Evolutionary conservation across 495 filamentous ascomycete genomes (phyloP).

Genomic region (Daldinia childiae): DNA sequence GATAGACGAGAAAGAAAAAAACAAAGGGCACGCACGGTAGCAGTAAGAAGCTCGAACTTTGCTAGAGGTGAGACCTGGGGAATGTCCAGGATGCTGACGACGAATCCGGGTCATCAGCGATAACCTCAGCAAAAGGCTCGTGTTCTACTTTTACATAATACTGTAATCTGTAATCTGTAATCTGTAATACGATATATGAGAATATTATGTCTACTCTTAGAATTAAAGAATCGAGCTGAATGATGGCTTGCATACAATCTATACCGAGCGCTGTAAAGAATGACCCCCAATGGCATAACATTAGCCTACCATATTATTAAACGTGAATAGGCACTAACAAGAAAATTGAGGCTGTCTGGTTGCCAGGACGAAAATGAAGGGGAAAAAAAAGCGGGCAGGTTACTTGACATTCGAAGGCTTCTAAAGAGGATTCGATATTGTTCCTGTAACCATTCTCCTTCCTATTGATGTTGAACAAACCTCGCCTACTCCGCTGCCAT

Average conservation of each 20-base stretch:
- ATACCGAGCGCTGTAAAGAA: not conserved
- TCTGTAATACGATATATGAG: too few relatives aligned
- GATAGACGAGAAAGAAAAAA: constrained; percentile 3
- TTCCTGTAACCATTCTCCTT: constrained; percentile 22
- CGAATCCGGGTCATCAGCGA: constrained; percentile 9
- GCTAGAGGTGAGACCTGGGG: constrained; percentile 30
- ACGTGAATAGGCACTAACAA: not conserved
- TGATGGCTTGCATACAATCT: not conserved
- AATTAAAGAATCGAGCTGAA: not conserved
- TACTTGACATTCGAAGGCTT: constrained; percentile 8
- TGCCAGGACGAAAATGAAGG: not conserved
- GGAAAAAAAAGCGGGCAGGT: constrained; percentile 1
- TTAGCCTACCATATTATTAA: not conserved
- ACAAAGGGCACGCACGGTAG: not conserved
- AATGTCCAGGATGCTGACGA: constrained; percentile 41
- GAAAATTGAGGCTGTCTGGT: not conserved
- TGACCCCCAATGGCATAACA: not conserved
- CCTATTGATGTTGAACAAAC: constrained; percentile 26
- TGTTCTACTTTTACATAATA: not conserved
- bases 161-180: too few relatives aligned
- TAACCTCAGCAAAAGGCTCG: constrained; percentile 5
- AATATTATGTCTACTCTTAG: not conserved
- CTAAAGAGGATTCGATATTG: constrained; percentile 18
- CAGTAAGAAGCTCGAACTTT: not conserved
- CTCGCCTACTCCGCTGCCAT: constrained; percentile 37